Percentiles rank a stretch among this genome's conserved stretches.
phyloP scores from a whole-genome alignment of 805 yeast species.

The Candida vaughaniae region DNA sequence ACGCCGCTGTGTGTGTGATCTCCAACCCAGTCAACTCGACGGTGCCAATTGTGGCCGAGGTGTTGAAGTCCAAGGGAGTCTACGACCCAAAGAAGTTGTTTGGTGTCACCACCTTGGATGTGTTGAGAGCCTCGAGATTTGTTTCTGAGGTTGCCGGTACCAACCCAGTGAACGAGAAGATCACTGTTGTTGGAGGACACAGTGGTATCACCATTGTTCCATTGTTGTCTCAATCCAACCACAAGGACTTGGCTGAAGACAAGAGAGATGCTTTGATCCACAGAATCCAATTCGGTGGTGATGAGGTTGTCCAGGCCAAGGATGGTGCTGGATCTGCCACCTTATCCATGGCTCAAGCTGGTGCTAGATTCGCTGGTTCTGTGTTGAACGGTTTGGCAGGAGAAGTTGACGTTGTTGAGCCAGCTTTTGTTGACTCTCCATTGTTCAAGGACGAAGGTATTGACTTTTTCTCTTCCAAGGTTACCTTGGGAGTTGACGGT shows the following conservation, averaged over 20 bases:
- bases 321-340: constrained; percentile 94
- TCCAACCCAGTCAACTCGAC: constrained; percentile 98
- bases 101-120: constrained; percentile 95
- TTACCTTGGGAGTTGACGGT: constrained; percentile 92
- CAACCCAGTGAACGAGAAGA: constrained; percentile 74
- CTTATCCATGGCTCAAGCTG: constrained; percentile 91
- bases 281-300: constrained; percentile 96
- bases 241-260: constrained; percentile 48
- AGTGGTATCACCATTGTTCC: constrained; percentile 97
- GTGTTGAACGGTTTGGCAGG: constrained; percentile 65
- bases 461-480: constrained; percentile 93
- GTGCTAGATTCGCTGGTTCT: constrained; percentile 70
- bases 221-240: constrained; percentile 79
- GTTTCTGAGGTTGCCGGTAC: constrained; percentile 64
- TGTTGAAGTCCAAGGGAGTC: constrained; percentile 77
- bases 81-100: constrained; percentile 90
- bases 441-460: constrained; percentile 85
- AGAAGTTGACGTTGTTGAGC: constrained; percentile 62
- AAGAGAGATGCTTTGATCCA: constrained; percentile 57
- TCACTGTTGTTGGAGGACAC: constrained; percentile 95
- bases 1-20: constrained; percentile 78
- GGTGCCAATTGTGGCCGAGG: constrained; percentile 95
- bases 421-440: constrained; percentile 77
- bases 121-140: constrained; percentile 86
- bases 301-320: constrained; percentile 91